Evolutionary conservation across 139 green algal species (phyloP).

Genomic region (Monoraphidium neglectum): DNA sequence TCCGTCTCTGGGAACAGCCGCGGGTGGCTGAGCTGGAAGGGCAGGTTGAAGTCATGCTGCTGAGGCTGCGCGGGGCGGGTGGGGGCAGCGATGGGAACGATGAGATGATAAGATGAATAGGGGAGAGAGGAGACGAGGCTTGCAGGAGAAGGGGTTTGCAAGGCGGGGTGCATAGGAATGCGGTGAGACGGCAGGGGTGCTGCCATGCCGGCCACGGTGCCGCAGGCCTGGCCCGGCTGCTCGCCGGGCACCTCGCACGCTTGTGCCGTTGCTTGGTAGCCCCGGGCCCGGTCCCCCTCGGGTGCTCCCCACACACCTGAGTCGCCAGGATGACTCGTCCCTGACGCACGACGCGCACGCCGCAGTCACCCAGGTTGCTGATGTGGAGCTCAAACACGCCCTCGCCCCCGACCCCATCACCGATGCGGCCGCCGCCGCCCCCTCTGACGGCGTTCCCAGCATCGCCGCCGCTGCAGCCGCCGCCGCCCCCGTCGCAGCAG

Average conservation of each 20-base stretch:
- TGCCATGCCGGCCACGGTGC: not conserved
- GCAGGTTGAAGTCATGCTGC: slow-evolving; percentile 97
- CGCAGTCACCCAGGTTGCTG: slow-evolving; percentile 84
- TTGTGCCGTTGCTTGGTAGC: not conserved
- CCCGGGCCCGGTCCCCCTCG: not conserved
- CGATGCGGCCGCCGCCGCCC: slow-evolving; percentile 4
- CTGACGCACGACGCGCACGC: slow-evolving; percentile 63
- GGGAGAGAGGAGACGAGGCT: too few relatives aligned
- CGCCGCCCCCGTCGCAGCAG: too few relatives aligned
- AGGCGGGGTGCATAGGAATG: not conserved
- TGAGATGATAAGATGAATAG: not conserved
- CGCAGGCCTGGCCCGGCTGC: not conserved
- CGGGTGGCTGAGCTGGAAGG: slow-evolving; percentile 82
- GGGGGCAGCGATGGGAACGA: not conserved
- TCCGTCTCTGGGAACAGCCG: slow-evolving; percentile 66
- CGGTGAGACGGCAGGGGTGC: not conserved
- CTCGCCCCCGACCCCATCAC: slow-evolving; percentile 27
- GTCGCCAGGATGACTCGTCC: slow-evolving; percentile 69
- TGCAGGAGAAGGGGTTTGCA: not conserved
- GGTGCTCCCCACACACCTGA: slow-evolving; percentile 32
- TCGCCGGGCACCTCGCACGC: not conserved
- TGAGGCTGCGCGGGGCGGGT: slow-evolving; percentile 56
- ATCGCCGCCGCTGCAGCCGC: too few relatives aligned
- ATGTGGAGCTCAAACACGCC: slow-evolving; percentile 51
- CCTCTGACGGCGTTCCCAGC: not conserved